A percentile compares a stretch with the other conserved stretches of the same genome.
These are phyloP conservation scores for Vitis labrusca DNA, from an alignment of 164 flowering plant genomes.

Conservation along the genomic window DNA sequence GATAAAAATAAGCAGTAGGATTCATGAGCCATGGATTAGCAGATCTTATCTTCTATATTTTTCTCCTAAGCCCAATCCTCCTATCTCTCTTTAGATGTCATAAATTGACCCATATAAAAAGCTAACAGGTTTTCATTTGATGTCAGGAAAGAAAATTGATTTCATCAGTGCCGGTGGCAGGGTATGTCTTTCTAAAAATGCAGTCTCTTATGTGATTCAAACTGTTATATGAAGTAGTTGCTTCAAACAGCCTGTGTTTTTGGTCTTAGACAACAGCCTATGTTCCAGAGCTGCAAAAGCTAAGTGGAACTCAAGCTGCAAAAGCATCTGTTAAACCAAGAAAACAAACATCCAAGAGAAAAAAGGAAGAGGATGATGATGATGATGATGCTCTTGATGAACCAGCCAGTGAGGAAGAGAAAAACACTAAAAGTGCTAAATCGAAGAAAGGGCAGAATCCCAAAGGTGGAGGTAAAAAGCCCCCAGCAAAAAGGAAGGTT, in stretches of 20 bases:
- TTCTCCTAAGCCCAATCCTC: no score
- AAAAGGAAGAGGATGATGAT: constrained; percentile 18
- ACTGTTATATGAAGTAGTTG: not conserved
- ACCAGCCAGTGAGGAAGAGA: constrained; percentile 25
- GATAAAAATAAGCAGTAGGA: no score
- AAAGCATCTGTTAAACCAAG: constrained; percentile 40
- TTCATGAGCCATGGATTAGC: not conserved
- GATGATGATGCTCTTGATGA: constrained; percentile 26
- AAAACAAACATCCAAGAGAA: constrained; percentile 30
- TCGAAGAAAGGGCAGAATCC: constrained; percentile 20
- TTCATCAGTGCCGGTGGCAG: constrained; percentile 88
- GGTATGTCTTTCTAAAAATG: constrained; percentile 43
- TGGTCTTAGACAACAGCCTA: constrained; percentile 77
- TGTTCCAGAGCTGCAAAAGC: constrained; percentile 89
- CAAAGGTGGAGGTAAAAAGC: constrained; percentile 6
- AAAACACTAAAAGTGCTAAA: constrained; percentile 12
- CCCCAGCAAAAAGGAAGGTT: constrained; percentile 28
- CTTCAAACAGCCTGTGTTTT: constrained; percentile 11
- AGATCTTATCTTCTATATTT: not conserved
- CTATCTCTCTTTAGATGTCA: no score
- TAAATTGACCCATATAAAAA: not conserved
- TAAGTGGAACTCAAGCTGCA: constrained; percentile 47
- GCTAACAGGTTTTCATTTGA: constrained; percentile 13
- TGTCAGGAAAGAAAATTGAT: constrained; percentile 82
- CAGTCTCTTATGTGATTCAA: not conserved